Conservation (phyloP, 2,329 filamentous ascomycete genomes). For the Aspergillus niger region DNA sequence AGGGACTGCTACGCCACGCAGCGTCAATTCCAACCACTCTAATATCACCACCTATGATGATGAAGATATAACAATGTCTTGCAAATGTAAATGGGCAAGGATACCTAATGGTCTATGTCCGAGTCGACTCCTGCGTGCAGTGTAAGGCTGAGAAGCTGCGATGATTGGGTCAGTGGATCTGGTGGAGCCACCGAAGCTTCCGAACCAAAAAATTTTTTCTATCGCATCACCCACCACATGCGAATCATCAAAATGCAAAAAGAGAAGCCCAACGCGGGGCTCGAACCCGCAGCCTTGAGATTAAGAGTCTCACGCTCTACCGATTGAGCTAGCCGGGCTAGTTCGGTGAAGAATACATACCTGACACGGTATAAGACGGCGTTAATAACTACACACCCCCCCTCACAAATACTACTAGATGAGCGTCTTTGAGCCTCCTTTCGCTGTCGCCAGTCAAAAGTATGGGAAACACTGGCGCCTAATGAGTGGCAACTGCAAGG, state of each 20-base stretch:
- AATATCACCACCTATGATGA: not conserved
- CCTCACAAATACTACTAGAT: not conserved
- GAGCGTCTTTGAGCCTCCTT: not conserved
- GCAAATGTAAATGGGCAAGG: too few species aligned
- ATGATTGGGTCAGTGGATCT: not conserved
- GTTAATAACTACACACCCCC: not conserved
- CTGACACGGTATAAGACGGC: not conserved
- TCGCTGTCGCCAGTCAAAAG: not conserved
- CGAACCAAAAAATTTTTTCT: not conserved
- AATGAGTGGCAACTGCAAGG: not conserved
- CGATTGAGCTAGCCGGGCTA: constrained; percentile 54
- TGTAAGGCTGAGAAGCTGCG: not conserved
- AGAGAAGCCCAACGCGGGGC: constrained; percentile 43
- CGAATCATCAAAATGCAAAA: constrained; percentile 15
- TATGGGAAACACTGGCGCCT: not conserved
- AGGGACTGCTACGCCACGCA: not conserved
- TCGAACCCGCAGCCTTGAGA: constrained; percentile 46
- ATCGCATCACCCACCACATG: not conserved
- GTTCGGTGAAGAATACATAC: constrained; percentile 2
- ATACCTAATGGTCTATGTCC: too few species aligned
- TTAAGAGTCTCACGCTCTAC: constrained; percentile 54
- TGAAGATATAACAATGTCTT: rapidly evolving
- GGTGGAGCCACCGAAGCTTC: not conserved
- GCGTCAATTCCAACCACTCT: not conserved
- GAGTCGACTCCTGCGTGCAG: not conserved